These are phyloP conservation scores for Middelhovenomyces tepae DNA, from an alignment of 805 yeast genomes.

Conservation along the genomic window DNA sequence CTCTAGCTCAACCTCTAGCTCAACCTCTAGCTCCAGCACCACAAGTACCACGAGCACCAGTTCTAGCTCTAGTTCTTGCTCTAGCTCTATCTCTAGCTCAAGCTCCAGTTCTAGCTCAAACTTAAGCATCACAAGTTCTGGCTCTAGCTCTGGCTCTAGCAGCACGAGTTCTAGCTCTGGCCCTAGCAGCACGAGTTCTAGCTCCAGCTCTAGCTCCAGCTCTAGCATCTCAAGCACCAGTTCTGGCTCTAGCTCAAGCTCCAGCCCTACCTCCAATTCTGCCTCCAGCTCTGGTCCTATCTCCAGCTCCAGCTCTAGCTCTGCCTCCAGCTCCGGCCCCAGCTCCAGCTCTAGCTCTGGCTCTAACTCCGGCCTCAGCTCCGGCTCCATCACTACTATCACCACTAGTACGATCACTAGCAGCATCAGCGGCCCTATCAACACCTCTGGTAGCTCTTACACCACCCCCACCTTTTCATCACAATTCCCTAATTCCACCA, in stretches of 20 bases:
- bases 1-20: slow-evolving; percentile 15
- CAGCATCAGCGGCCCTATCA: slow-evolving; percentile 1
- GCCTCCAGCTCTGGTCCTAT: slow-evolving; percentile 10
- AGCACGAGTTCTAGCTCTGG: slow-evolving; percentile 13
- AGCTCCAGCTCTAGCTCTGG: slow-evolving; percentile 2
- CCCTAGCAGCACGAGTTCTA: slow-evolving; percentile 12
- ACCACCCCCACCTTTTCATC: too few species aligned
- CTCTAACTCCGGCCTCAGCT: slow-evolving; percentile 2
- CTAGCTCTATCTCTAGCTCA: slow-evolving; percentile 10
- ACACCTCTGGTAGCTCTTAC: slow-evolving; percentile 2
- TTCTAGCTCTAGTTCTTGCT: slow-evolving; percentile 13
- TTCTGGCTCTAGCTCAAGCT: slow-evolving; percentile 12
- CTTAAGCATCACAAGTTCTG: slow-evolving; percentile 12
- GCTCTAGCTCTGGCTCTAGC: too few species aligned
- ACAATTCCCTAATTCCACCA: too few species aligned
- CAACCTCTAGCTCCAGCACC: slow-evolving; percentile 16
- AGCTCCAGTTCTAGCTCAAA: slow-evolving; percentile 10
- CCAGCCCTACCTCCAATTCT: slow-evolving; percentile 12
- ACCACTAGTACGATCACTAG: neutral
- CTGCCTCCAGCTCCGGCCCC: slow-evolving; percentile 10
- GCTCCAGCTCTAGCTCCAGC: slow-evolving; percentile 15
- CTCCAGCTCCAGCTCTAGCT: slow-evolving; percentile 10
- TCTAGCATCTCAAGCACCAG: slow-evolving; percentile 12
- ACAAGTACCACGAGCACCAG: slow-evolving; percentile 9
- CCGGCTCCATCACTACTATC: neutral